A percentile compares a stretch with the other conserved stretches of the same genome.
Conservation (phyloP, 306 rosid species). For the Comarum palustre region DNA sequence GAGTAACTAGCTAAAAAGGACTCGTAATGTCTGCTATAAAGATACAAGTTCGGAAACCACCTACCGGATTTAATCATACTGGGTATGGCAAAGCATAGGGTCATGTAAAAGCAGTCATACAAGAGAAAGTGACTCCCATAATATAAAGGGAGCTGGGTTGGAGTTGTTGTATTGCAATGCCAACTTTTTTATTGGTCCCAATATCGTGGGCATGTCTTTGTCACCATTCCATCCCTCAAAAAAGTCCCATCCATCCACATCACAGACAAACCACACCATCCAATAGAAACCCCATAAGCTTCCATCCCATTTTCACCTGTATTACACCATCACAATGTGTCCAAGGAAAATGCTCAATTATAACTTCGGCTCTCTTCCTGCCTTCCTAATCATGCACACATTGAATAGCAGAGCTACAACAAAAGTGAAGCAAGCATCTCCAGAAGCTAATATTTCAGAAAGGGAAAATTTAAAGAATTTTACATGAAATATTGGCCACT, state of each 20-base stretch:
- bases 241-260: slow-evolving; percentile 30
- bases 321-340: neutral
- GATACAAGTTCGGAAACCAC: neutral
- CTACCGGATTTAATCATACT: neutral
- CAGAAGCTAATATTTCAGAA: neutral
- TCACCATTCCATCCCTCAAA: slow-evolving; percentile 60
- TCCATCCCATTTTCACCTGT: slow-evolving; percentile 16
- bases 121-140: slow-evolving; percentile 26
- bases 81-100: neutral
- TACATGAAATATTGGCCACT: too few species aligned
- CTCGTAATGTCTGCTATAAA: neutral
- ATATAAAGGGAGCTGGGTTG: slow-evolving; percentile 6
- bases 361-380: slow-evolving; percentile 10
- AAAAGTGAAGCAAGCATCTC: neutral
- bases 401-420: neutral
- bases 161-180: slow-evolving; percentile 26
- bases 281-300: slow-evolving; percentile 20
- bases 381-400: neutral
- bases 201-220: slow-evolving; percentile 36
- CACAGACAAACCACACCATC: slow-evolving; percentile 42
- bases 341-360: slow-evolving; percentile 9
- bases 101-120: neutral
- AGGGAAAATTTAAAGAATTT: too few species aligned
- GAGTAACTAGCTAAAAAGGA: too few species aligned
- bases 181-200: slow-evolving; percentile 22